These are phyloP conservation scores for Monosporascus sp. DNA, from an alignment of 2,329 filamentous ascomycete species.

Conservation along the genomic window DNA sequence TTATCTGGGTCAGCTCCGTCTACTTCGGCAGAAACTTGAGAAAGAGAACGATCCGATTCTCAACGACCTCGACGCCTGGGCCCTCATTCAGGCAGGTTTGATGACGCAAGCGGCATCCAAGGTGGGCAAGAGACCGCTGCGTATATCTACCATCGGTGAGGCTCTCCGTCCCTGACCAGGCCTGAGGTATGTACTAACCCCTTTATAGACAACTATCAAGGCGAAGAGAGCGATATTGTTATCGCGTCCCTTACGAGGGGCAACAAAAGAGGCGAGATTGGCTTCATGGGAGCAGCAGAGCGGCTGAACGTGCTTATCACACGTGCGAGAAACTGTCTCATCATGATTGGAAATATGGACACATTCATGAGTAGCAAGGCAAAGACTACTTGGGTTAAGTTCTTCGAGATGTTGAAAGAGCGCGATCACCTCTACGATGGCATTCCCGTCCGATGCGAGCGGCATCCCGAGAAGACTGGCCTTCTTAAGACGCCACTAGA, in stretches of 20 bases:
- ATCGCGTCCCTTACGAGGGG: conserved; percentile 63
- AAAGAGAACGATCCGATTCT: conserved; percentile 58
- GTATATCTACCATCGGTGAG: conserved; percentile 56
- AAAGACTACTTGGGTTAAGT: conserved; percentile 47
- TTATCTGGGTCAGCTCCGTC: conserved; percentile 62
- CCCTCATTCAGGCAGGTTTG: conserved; percentile 58
- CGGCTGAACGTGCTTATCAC: conserved; percentile 67
- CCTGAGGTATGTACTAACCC: not conserved
- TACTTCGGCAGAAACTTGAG: conserved; percentile 48
- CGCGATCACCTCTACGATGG: conserved; percentile 40
- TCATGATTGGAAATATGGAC: conserved; percentile 64
- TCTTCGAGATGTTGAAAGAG: conserved; percentile 51
- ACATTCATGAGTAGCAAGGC: conserved; percentile 62
- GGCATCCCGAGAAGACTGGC: conserved; percentile 45
- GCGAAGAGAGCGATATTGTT: conserved; percentile 70
- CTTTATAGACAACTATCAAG: conserved; percentile 66
- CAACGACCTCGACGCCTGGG: conserved; percentile 62
- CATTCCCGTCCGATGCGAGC: conserved; percentile 53
- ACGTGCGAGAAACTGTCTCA: conserved; percentile 56
- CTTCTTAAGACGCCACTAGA: conserved; percentile 45
- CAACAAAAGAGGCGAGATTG: conserved; percentile 58
- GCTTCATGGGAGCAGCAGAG: conserved; percentile 62
- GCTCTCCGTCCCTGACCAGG: not conserved
- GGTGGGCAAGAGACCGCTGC: conserved; percentile 45
- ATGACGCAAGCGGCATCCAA: conserved; percentile 47